Conservation (phyloP, 768 basidiomycete species). For the Pluteus cervinus region DNA sequence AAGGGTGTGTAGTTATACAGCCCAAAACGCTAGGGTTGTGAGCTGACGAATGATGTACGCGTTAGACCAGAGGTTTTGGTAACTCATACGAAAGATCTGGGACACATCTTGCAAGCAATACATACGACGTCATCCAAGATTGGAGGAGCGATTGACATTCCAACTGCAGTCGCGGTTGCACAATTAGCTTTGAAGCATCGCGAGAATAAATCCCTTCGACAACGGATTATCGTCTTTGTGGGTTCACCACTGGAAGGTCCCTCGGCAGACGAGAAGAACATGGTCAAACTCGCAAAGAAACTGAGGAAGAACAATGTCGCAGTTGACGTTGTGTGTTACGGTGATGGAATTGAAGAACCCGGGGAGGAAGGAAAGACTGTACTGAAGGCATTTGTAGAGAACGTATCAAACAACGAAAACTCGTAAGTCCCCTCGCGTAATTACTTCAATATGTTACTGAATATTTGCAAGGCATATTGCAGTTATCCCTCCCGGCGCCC, state of each 20-base stretch:
- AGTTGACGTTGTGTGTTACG: constrained; percentile 86
- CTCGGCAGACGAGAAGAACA: constrained; percentile 68
- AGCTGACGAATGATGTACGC: background rate
- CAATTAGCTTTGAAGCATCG: constrained; percentile 96
- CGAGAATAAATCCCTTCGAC: constrained; percentile 97
- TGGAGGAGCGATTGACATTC: constrained; percentile 78
- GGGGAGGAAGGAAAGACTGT: constrained; percentile 56
- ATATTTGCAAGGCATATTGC: constrained; percentile 64
- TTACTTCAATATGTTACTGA: background rate
- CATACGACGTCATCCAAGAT: constrained; percentile 68
- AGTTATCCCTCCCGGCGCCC: constrained; percentile 67
- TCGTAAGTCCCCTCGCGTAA: constrained; percentile 48
- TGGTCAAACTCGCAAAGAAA: constrained; percentile 91
- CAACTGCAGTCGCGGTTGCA: constrained; percentile 88
- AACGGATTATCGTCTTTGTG: constrained; percentile 92
- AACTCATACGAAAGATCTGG: constrained; percentile 92
- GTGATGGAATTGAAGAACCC: constrained; percentile 76
- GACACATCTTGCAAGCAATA: constrained; percentile 80
- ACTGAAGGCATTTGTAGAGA: constrained; percentile 79
- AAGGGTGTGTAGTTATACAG: constrained; percentile 54
- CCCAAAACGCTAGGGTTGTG: background rate
- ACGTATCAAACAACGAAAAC: constrained; percentile 75
- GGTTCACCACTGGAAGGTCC: constrained; percentile 78
- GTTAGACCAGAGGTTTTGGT: constrained; percentile 90
- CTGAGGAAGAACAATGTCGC: constrained; percentile 99